Base-by-base conservation (phyloP, 164 flowering plant species). In the Berberis vulgaris region DNA sequence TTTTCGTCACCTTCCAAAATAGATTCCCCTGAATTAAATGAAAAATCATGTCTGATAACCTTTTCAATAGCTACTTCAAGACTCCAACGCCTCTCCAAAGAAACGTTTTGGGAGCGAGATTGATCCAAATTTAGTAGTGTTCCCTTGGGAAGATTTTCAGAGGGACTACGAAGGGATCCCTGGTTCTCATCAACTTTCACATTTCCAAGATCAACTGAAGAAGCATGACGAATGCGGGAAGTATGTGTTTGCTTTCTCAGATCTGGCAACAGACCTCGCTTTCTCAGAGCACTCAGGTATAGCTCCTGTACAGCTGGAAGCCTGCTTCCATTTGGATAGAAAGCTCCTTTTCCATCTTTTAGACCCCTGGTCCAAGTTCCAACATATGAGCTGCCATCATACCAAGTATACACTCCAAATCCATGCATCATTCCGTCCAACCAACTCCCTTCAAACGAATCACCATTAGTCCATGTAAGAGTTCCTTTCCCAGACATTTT, bases 301-400 rank as follows among this genome's bases (percentile, higher is more conserved):
- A 79, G 66, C 71, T 87, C 89, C 60, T 89, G 92, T 6, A 66
- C 77, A 52, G 86, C 85, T 45, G 96, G 86, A 71, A 83, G 76
- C 61, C 74, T 77, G 75, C 80, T 82, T 43, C 96, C 91, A 39
- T 73, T 83, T 3, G 99, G 97, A 77, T 95, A 91, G 75, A 80
- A 91, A 26, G 91, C 74, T 57, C 99, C 97, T 76, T 91, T 95
- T 46, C 99, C 99, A 78, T 95, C 99, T 79, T 95, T 91, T 69
- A 89, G 74, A 54, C 97, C 97, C 42, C 82, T 74, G 40, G 94
- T 86, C 97, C 97, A 95, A 55, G 96, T 95, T 44, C 99, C 98
- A 49, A 95, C 86, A 76, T 91, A 95, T 80, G 80, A 84, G 44
- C 96, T 87, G 56, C 99, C 92, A 76, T 86, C 94, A 61, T 60